Evolutionary conservation across 345 rosid genomes (phyloP), one percentile per base, ranked within the genome.

Genomic region (Raphanus sativus): DNA sequence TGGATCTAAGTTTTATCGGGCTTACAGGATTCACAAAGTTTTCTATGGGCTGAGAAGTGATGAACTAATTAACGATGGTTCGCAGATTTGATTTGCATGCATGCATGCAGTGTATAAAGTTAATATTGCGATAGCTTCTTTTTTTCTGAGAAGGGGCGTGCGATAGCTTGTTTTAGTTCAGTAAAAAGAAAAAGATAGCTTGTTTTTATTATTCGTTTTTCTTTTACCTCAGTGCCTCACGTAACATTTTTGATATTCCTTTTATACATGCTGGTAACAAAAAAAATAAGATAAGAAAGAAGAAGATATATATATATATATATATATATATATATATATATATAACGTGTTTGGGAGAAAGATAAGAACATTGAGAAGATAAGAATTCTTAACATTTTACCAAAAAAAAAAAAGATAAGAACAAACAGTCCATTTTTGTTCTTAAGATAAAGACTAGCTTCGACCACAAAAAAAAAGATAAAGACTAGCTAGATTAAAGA

Each of bases 361-460:
- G 25, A 52, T 52, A 16, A 52, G 59, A 36, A 36, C 70, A 64
- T 55, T 30, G 29, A 29, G 66, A 70, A 64, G 21, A 54, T 8
- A 38, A 21, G 21, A 21, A 21, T 21, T 21, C 21, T 21, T 21
- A 21, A 21, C 21, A 21, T 21, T 21, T 21, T 21, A 21, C 21
- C 21, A 21, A 21, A 21, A 21, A 21, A 21, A 21, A 21, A 38
- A 38, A 55, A 65, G 72, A 71, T 71, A 71, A 71, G 62, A 71
- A 21, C 21, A 65, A 42, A 42, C 67, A 77, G 30, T 58, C 36
- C 56, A 70, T 7, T 30, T 56, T 52, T 16, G 16, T 30, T 58
- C 12, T 13, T 48, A 48, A 48, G 55, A 48, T 48, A 48, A 48
- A n/a, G 52, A 45, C 21, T 21, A 21, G 21, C 21, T 21, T 21